These are phyloP conservation scores for Cryptococcus maquisensis DNA, from an alignment of 1,284 basidiomycete genomes.

Conservation along the genomic window DNA sequence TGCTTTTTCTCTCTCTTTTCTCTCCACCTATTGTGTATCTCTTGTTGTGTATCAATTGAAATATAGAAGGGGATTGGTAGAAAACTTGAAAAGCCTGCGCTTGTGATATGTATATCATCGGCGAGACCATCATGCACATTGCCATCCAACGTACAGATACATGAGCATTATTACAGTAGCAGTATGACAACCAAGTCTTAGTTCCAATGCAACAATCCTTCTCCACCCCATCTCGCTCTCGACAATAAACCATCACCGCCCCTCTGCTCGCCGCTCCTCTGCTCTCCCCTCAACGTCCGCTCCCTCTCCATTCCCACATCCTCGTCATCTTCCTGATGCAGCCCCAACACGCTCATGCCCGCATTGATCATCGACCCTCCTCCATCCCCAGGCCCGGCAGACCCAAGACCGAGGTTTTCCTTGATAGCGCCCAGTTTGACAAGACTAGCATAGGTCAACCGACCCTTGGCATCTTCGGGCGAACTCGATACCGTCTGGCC, in stretches of 20 bases:
- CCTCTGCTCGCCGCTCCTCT: not conserved
- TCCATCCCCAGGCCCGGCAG: not conserved
- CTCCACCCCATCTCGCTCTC: conserved; percentile 17
- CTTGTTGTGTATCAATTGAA: conserved; percentile 5
- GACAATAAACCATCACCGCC: conserved; percentile 13
- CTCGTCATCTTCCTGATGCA: conserved; percentile 8
- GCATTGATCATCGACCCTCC: not conserved
- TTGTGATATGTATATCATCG: conserved; percentile 1
- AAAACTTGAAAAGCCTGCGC: conserved; percentile 18
- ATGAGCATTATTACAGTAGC: no score
- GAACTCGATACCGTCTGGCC: not conserved
- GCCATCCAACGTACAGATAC: not conserved
- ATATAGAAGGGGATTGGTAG: not conserved
- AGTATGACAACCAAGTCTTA: no score
- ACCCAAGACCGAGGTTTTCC: conserved; percentile 5
- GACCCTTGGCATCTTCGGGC: not conserved
- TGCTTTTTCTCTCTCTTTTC: not conserved
- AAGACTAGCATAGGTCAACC: conserved; percentile 15
- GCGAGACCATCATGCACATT: not conserved
- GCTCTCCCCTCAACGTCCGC: not conserved
- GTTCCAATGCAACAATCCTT: conserved; percentile 20
- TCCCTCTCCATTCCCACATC: conserved; percentile 3
- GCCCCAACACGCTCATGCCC: conserved; percentile 4
- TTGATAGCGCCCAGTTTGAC: conserved; percentile 14
- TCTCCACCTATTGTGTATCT: conserved; percentile 5